Percentiles rank a stretch among this genome's conserved stretches.
Evolutionary conservation across 1,139 yeast species (phyloP).

Genomic region (Meyerozyma guilliermondii): DNA sequence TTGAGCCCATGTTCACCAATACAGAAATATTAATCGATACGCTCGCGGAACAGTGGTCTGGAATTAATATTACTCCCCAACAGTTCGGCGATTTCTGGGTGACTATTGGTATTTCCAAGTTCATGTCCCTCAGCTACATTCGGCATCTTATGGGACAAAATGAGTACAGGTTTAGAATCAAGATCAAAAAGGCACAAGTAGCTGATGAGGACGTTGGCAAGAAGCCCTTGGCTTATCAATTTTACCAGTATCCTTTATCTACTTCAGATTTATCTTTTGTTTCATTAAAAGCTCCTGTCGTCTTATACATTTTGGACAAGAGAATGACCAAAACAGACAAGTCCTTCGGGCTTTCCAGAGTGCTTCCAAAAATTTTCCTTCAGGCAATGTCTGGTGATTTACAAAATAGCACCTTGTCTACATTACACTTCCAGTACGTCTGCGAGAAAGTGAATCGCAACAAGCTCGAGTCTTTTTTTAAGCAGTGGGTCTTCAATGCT

Average conservation of each 20-base stretch:
- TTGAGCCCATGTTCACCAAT: constrained; percentile 73
- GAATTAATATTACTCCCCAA: constrained; percentile 83
- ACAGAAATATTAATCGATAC: constrained; percentile 68
- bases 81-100: constrained; percentile 88
- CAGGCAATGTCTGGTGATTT: constrained; percentile 97
- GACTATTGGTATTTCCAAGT: constrained; percentile 78
- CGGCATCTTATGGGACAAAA: constrained; percentile 75
- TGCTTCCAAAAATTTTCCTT: constrained; percentile 81
- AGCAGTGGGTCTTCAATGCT: constrained; percentile 87
- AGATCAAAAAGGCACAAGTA: constrained; percentile 58
- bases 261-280: constrained; percentile 60
- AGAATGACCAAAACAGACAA: constrained; percentile 96
- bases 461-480: constrained; percentile 76
- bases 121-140: constrained; percentile 73
- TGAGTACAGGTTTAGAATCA: constrained; percentile 70
- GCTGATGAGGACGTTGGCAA: constrained; percentile 75
- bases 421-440: constrained; percentile 81
- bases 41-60: constrained; percentile 89
- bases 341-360: constrained; percentile 87
- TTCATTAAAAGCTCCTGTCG: constrained; percentile 78
- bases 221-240: constrained; percentile 72
- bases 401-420: constrained; percentile 70
- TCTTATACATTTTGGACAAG: constrained; percentile 76
- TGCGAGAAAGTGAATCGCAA: constrained; percentile 93
- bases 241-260: constrained; percentile 64